Evolutionary conservation across 768 basidiomycete species (phyloP).

Genomic region (Collybia sordida): DNA sequence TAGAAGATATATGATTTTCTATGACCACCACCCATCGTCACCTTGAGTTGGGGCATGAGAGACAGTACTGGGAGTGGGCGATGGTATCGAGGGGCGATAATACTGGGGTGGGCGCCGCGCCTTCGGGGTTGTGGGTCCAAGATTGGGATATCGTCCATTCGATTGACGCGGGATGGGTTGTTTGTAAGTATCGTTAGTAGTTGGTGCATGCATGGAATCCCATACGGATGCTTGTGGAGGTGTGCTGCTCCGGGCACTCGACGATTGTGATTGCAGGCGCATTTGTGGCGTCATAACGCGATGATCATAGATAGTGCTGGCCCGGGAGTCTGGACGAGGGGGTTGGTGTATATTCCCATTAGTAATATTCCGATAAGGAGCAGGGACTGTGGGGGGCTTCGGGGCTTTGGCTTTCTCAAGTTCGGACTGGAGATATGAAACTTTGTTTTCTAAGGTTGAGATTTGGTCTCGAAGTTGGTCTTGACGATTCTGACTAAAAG

Average conservation of each 20-base stretch:
- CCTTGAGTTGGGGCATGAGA: slow-evolving; percentile 69
- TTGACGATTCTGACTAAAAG: slow-evolving; percentile 60
- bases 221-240: slow-evolving; percentile 62
- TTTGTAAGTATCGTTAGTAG: slow-evolving; percentile 26
- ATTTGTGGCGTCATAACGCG: slow-evolving; percentile 54
- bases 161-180: slow-evolving; percentile 15
- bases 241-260: slow-evolving; percentile 40
- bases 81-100: slow-evolving; percentile 43
- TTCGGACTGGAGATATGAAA: slow-evolving; percentile 57
- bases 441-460: slow-evolving; percentile 57
- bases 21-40: slow-evolving; percentile 81
- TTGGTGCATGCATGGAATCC: slow-evolving; percentile 66
- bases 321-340: slow-evolving; percentile 72
- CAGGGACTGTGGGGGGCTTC: slow-evolving; percentile 23
- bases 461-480: slow-evolving; percentile 68
- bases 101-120: slow-evolving; percentile 22
- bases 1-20: slow-evolving; percentile 14
- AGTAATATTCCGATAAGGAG: slow-evolving; percentile 37
- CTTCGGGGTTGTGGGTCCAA: slow-evolving; percentile 37
- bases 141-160: slow-evolving; percentile 34
- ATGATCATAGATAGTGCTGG: slow-evolving; percentile 58
- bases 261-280: slow-evolving; percentile 31
- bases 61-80: slow-evolving; percentile 77
- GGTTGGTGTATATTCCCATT: slow-evolving; percentile 46
- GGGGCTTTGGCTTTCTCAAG: slow-evolving; percentile 46